A percentile compares a stretch with the other conserved stretches of the same genome.
These are phyloP conservation scores for Fusarium mangiferae DNA, from an alignment of 2,329 filamentous ascomycete genomes.

Conservation along the genomic window DNA sequence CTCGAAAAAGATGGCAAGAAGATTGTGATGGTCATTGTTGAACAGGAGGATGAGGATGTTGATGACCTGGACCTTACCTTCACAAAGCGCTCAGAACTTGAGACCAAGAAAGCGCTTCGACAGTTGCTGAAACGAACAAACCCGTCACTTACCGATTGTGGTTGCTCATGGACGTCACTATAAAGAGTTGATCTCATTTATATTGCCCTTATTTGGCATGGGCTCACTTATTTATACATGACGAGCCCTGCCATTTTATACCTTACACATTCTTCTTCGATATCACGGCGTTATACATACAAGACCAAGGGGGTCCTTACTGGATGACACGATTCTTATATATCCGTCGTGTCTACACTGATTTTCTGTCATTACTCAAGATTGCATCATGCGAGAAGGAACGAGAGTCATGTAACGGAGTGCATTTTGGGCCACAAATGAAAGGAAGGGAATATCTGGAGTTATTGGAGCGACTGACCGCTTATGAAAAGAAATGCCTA, in stretches of 20 bases:
- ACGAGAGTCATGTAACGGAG: constrained; percentile 15
- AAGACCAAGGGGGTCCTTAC: constrained; percentile 15
- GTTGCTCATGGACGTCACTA: constrained; percentile 64
- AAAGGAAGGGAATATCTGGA: constrained; percentile 26
- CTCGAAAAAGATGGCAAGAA: constrained; percentile 48
- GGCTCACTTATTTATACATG: neutral
- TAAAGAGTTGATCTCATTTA: constrained; percentile 37
- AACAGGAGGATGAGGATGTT: constrained; percentile 42
- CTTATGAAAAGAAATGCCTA: constrained; percentile 29
- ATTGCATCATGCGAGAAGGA: constrained; percentile 26
- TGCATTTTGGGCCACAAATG: constrained; percentile 25
- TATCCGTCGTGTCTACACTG: constrained; percentile 14
- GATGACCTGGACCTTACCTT: neutral
- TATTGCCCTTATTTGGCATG: neutral
- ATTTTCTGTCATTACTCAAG: constrained; percentile 29
- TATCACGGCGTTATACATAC: constrained; percentile 24
- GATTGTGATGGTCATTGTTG: constrained; percentile 57
- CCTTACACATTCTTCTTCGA: neutral
- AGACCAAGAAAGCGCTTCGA: constrained; percentile 17
- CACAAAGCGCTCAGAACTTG: neutral
- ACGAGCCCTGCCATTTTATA: neutral
- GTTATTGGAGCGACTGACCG: constrained; percentile 32
- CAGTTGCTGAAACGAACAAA: constrained; percentile 28
- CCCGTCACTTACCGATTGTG: constrained; percentile 60
- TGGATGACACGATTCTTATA: constrained; percentile 8